A percentile compares a stretch with the other conserved stretches of the same genome.
Conservation (phyloP, 306 rosid species). For the Fragaria vesca region DNA sequence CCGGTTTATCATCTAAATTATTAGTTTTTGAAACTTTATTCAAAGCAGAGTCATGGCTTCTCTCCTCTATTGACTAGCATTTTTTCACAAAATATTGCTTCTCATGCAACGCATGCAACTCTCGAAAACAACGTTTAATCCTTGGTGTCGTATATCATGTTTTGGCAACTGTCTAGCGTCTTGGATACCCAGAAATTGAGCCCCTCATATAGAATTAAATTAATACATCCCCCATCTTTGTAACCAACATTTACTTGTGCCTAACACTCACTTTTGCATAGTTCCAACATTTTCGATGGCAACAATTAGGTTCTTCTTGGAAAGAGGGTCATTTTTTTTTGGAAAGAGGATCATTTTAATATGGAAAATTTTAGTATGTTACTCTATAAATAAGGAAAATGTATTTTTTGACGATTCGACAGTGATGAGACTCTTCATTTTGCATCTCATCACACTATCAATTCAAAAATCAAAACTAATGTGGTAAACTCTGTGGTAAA, state of each 20-base stretch:
- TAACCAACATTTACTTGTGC: not conserved
- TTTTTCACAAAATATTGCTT: not conserved
- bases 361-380: too few relatives aligned
- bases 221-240: not conserved
- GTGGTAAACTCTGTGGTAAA: not conserved
- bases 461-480: too few relatives aligned
- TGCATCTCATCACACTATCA: not conserved
- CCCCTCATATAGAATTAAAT: not conserved
- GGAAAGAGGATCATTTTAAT: not conserved
- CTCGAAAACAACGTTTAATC: not conserved
- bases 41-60: not conserved
- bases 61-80: not conserved
- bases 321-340: not conserved
- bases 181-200: not conserved
- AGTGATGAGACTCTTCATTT: not conserved
- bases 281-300: not conserved
- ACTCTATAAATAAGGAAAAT: too few relatives aligned
- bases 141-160: not conserved
- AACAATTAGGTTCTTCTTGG: not conserved
- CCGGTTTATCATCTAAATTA: not conserved
- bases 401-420: too few relatives aligned
- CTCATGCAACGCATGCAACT: not conserved
- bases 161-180: not conserved
- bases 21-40: not conserved
- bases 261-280: not conserved